Base-by-base conservation (phyloP, 108 stramenopile species). In the Conticribra weissflogii region DNA sequence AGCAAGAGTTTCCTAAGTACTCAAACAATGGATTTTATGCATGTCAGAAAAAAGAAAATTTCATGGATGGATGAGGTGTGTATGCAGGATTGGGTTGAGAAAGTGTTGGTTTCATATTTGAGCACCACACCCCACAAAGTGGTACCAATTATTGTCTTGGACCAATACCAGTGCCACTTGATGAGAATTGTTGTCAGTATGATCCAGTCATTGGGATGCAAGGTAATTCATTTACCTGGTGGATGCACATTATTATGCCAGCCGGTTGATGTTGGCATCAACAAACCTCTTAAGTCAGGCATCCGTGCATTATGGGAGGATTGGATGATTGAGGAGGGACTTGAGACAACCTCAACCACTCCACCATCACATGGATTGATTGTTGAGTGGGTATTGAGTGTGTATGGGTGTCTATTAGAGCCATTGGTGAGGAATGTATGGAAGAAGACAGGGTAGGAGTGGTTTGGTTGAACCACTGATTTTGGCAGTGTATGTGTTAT, bases 101-200 rank as follows among this genome's bases (percentile, higher is more conserved):
- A 30, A 4, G 15, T 57, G 5, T 3, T 57, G 0, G 29, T 12
- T 12, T 31, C 50, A 3, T 54, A 53, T 32, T 12, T 54, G 7
- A 5, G 29, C 0, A 44, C 16, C 15, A 29, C 50, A 9, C 63
- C 71, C 9, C 25, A 28, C 32, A 34, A 50, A 0, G 34, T 72
- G 3, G 5, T 54, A 64, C 71, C 71, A 1, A 30, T 64, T 3
- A 18, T 72, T 0, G 36, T 72, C 24, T 34, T 64, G 3, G 62
- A 72, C 41, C 53, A 61, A 0, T 72, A 72, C 33, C 50, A 27
- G 3, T 63, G 61, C 34, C 71, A 72, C 32, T 54, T 64, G 62
- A 72, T 72, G 62, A 63, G n/a, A n/a, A 34, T 32, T 1, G 62
- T 72, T 25, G 62, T 72, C 2, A 31, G 49, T 4, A n/a, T n/a